Evolutionary conservation across 2,329 filamentous ascomycete species (phyloP), one percentile per base, ranked within the genome.

Genomic region (Pseudogymnoascus sp.): DNA sequence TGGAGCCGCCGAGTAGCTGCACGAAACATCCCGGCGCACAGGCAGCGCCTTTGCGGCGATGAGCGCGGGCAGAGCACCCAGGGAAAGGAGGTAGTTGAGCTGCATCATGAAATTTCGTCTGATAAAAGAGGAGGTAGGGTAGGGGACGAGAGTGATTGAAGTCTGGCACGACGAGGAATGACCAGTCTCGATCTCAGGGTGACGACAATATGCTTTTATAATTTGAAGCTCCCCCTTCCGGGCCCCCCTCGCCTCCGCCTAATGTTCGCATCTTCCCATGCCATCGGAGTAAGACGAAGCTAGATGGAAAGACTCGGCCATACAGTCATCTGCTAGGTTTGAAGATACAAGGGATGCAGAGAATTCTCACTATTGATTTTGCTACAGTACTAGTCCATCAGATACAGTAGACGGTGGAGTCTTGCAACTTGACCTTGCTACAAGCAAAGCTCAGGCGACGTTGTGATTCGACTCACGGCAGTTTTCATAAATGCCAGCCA

Each of bases 1-100:
- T 21, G 69, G 63, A 31, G 59, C 21, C 1, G 59, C 60, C 18
- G 48, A 37, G 55, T 64, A 68, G 60, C 36, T 42, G 62, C 67
- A 69, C 13, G 58, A 58, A 29, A 66, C 64, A 35, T 61, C 63
- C 35, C 60, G 62, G 60, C 59, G 59, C 25, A 64, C 31, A 21
- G 39, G 29, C 55, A 36, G n/a, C 25, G 33, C 39, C 15, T 58
- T 21, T 33, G 64, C 64, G 27, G 60, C 18, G 36, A 64, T 25
- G 52, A 66, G 31, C 29, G 36, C 33, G 7, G 61, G 63, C 12
- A 62, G 27, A 18, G 61, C 40, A 33, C 61, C 60, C 12, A 61
- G 62, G 55, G 58, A 45, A 48, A 64, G 48, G 21, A 65, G 55
- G 36, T 59, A 60, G n/a, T 58, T 33, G 6, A 61, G 27, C 40